A percentile compares a stretch with the other conserved stretches of the same genome.
Conservation (phyloP, 2,329 filamentous ascomycete genomes). For the Periconia digitata region DNA sequence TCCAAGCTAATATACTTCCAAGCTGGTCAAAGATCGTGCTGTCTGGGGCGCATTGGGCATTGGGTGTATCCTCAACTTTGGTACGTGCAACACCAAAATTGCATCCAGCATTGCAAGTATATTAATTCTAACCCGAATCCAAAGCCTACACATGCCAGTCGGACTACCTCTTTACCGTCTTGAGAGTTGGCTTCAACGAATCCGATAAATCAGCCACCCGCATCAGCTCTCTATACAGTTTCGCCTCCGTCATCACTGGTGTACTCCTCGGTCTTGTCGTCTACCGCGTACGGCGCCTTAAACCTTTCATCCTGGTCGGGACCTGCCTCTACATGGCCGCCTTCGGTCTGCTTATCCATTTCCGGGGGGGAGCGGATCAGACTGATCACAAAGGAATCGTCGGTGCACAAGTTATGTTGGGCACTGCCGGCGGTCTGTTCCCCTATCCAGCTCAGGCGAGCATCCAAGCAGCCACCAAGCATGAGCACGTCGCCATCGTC, state of each 20-base stretch:
- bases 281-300: constrained; percentile 57
- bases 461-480: constrained; percentile 54
- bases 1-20: neutral
- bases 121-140: neutral
- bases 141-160: constrained; percentile 62
- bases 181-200: constrained; percentile 64
- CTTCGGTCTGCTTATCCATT: constrained; percentile 65
- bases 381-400: constrained; percentile 59
- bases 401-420: constrained; percentile 63
- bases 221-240: constrained; percentile 62
- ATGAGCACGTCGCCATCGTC: constrained; percentile 63
- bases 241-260: constrained; percentile 60
- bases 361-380: constrained; percentile 54
- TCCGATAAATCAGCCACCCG: constrained; percentile 59
- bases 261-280: constrained; percentile 60
- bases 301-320: constrained; percentile 64
- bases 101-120: neutral
- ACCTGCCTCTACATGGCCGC: constrained; percentile 65
- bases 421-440: constrained; percentile 66
- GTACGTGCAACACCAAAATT: constrained; percentile 4
- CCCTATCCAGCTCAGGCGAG: constrained; percentile 54
- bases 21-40: constrained; percentile 63
- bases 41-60: constrained; percentile 66
- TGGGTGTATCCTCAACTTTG: constrained; percentile 37
- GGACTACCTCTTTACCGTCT: constrained; percentile 65